Evolutionary conservation across 2,329 filamentous ascomycete species (phyloP), one percentile per base, ranked within the genome.

Genomic region (Fusarium camptoceras): DNA sequence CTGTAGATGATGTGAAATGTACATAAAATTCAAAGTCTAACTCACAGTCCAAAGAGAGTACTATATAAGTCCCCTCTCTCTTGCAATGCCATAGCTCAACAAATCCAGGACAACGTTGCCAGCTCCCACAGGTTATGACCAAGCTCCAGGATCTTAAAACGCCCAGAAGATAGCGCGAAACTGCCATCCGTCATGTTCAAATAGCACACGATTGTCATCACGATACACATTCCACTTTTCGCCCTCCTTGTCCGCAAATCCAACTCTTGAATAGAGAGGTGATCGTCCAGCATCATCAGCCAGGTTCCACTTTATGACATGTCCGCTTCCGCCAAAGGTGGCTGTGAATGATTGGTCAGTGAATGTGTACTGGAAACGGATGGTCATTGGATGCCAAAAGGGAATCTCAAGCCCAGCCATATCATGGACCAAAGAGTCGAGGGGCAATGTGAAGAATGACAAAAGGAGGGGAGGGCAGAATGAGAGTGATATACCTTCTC

Each of bases 201-300:
- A 50, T 16, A 50, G 11, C 0, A 50, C 48, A 15, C 48, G 48
- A 7, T 3, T n/a, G 12, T 50, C 30, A 1, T 50, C 48, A 3
- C 48, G 48, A n/a, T 50, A 50, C 11, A 50, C 48, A 50, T 25
- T 50, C 48, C 48, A 50, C 48, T 50, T 25, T 22, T 50, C 48
- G 16, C 30, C 48, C 30, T 50, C 48, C 18, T 50, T 50, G 22
- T 50, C 48, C 5, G 48, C 48, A 20, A 50, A 50, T 20, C 48
- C 48, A 8, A 50, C 48, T 16, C 48, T n/a, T 7, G 48, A n/a
- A 2, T 25, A 50, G 22, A 50, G 15, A 3, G 48, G 48, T 6
- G 48, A 50, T 37, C 48, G 48, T 15, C 48, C 48, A 25, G 48
- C 48, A n/a, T 50, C 48, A 2, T 50, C 48, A 25, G 48, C 48